Evolutionary conservation across 768 basidiomycete genomes (phyloP), one percentile per base, ranked within the genome.

Genomic region (Gautieria morchelliformis): DNA sequence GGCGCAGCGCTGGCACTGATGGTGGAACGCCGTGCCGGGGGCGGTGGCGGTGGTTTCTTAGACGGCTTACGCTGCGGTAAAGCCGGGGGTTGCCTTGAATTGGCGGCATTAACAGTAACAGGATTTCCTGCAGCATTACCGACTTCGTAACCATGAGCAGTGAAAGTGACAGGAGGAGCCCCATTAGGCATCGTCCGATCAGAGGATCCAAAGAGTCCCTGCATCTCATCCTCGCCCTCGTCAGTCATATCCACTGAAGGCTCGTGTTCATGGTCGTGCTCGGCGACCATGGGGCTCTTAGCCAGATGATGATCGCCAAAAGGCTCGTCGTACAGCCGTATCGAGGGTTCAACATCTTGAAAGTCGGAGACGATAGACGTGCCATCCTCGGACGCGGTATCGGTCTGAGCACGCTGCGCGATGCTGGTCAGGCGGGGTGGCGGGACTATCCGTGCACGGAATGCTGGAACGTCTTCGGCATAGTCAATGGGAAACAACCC

Each of bases 401-500:
- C 63, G 60, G 45, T 37, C 62, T 69, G 49, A 60, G 69, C 53
- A 63, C 71, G 61, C 52, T 60, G 35, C 63, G 62, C 24, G 64
- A 60, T 59, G 45, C 62, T 15, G 59, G 58, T 40, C 44, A 44
- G 22, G 53, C 41, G 69, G 45, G 68, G 71, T 22, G 70, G 66
- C 9, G 69, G 65, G 1, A 69, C 69, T 37, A 37, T 35, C 61
- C 62, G 37, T 62, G 53, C 1, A 64, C 60, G 5, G 63, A 52
- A 20, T 68, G 15, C 15, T 40, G 33, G 14, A 47, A 69, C 64
- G 10, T 64, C 66, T 56, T 91, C 87, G 9, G 83, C 84, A 68
- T 91, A 87, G 6, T 82, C 78, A 1, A 81, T 78, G 0, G 93
- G 93, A 76, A 96, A 94, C 42, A 95, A 67, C 14, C 93, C 93